phyloP scores from a whole-genome alignment of 495 filamentous ascomycete species.

The Lasiosphaeris hirsuta region DNA sequence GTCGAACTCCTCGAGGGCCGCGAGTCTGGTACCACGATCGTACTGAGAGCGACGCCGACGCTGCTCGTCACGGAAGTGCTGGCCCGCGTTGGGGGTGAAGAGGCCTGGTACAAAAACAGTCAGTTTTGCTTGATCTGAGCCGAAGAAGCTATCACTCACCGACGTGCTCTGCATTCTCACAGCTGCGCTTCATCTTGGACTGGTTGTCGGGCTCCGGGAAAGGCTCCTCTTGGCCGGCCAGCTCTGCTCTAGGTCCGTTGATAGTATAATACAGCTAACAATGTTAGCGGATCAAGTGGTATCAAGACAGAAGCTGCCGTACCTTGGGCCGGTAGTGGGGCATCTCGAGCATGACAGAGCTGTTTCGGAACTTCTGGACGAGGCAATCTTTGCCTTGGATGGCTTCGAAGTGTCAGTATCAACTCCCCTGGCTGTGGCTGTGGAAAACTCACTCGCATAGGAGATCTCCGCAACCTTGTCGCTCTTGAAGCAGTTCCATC shows the following conservation, averaged over 20 bases:
- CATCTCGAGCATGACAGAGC: conserved; percentile 85
- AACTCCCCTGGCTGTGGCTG: background rate
- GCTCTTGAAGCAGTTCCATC: conserved; percentile 80
- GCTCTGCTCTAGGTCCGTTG: conserved; percentile 39
- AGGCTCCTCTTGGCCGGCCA: conserved; percentile 57
- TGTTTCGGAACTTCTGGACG: conserved; percentile 93
- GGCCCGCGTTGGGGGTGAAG: conserved; percentile 68
- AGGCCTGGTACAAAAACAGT: conserved; percentile 46
- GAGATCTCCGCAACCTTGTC: conserved; percentile 87
- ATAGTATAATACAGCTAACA: conserved; percentile 49
- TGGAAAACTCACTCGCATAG: conserved; percentile 73
- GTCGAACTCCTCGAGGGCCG: conserved; percentile 58
- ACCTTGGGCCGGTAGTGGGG: conserved; percentile 82
- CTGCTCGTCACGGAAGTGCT: conserved; percentile 71
- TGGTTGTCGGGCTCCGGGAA: conserved; percentile 79
- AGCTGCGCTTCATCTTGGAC: conserved; percentile 78
- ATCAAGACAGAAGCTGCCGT: too few species aligned
- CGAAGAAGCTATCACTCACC: conserved; percentile 48
- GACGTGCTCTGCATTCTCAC: conserved; percentile 81
- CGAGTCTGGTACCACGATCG: conserved; percentile 66
- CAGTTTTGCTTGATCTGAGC: background rate
- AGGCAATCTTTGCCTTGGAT: conserved; percentile 90
- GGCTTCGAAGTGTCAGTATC: conserved; percentile 46
- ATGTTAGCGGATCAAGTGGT: conserved; percentile 11
- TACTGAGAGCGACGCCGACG: conserved; percentile 73